Percentiles rank a stretch among this genome's conserved stretches.
Conservation (phyloP, 2,329 filamentous ascomycete species). For the Penicillium sp. region DNA sequence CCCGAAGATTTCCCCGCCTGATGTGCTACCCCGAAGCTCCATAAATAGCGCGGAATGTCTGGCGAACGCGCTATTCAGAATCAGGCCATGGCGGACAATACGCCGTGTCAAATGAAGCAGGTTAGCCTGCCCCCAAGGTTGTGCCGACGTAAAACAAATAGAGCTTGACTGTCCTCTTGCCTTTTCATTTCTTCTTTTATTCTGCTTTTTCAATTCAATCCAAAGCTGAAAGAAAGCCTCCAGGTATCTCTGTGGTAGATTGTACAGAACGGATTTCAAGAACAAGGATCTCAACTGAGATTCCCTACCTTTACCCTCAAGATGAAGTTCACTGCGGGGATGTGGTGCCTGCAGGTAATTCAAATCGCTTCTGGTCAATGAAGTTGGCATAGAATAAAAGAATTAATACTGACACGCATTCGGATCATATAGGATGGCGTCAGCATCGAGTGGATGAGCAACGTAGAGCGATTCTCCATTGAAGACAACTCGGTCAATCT, state of each 20-base stretch:
- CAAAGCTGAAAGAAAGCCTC: not conserved
- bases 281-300: not conserved
- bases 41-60: constrained; percentile 3
- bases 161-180: not conserved
- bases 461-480: constrained; percentile 36
- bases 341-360: constrained; percentile 37
- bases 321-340: constrained; percentile 45
- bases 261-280: not conserved
- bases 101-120: constrained; percentile 18
- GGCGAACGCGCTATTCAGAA: constrained; percentile 1
- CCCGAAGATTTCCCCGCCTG: not conserved
- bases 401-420: not conserved
- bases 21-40: constrained; percentile 1
- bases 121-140: not conserved
- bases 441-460: constrained; percentile 43
- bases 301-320: constrained; percentile 11
- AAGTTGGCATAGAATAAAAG: not conserved
- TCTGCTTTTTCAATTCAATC: not conserved
- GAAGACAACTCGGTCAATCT: constrained; percentile 34
- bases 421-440: constrained; percentile 31
- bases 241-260: not conserved
- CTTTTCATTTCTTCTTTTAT: not conserved
- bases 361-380: not conserved
- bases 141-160: not conserved
- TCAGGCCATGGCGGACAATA: constrained; percentile 8